Conservation (phyloP, 495 filamentous ascomycete genomes). For the Aspergillus asperescens region DNA sequence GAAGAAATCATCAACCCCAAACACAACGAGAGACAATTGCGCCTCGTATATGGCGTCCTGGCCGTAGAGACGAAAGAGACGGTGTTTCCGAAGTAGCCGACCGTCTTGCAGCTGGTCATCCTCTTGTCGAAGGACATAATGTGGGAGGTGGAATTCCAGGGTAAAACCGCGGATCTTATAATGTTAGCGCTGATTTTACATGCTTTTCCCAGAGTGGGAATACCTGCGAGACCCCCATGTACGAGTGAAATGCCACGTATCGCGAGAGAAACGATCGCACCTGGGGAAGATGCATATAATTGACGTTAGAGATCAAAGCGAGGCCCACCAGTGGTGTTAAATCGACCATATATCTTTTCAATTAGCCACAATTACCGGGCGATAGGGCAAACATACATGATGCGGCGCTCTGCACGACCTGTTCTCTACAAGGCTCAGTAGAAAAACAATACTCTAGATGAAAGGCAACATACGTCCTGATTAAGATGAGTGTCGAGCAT, state of each 20-base stretch:
- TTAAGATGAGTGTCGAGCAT: slow-evolving; percentile 15
- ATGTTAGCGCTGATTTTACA: neutral
- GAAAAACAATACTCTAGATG: neutral
- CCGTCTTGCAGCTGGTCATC: slow-evolving; percentile 9
- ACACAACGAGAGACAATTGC: slow-evolving; percentile 25
- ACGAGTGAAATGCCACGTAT: slow-evolving; percentile 17
- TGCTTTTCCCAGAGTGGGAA: neutral
- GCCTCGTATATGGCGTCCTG: slow-evolving; percentile 23
- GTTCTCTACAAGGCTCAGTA: slow-evolving; percentile 4
- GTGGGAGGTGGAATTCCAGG: slow-evolving; percentile 29
- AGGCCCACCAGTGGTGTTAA: slow-evolving; percentile 15
- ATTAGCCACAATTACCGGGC: neutral
- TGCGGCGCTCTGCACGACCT: slow-evolving; percentile 12
- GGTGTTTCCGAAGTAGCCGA: slow-evolving; percentile 17
- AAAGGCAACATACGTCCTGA: slow-evolving; percentile 4
- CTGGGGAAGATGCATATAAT: slow-evolving; percentile 13
- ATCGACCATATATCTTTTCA: slow-evolving; percentile 17
- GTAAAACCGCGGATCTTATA: slow-evolving; percentile 14
- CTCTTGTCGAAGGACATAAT: slow-evolving; percentile 21
- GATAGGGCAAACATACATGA: slow-evolving; percentile 9
- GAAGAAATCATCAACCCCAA: slow-evolving; percentile 13
- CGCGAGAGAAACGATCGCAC: slow-evolving; percentile 17
- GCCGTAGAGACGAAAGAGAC: slow-evolving; percentile 5
- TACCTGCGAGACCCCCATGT: slow-evolving; percentile 20
- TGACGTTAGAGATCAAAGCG: slow-evolving; percentile 14